phyloP scores from a whole-genome alignment of 768 basidiomycete species.

The Zangia roseola region DNA sequence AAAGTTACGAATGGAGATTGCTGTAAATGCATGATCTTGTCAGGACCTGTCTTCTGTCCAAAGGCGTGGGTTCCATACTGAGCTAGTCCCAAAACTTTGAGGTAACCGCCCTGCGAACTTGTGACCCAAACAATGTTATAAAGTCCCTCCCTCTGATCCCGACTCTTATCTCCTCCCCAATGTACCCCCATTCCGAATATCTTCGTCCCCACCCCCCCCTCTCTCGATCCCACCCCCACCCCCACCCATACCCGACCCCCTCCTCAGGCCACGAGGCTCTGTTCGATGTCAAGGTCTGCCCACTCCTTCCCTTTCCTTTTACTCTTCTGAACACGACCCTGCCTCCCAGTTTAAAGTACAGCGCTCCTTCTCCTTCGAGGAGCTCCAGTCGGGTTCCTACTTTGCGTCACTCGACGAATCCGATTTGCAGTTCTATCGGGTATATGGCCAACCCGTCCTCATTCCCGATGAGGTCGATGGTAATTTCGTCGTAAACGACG shows the following conservation, averaged over 20 bases:
- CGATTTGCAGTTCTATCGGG: slow-evolving; percentile 31
- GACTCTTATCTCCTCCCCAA: slow-evolving; percentile 9
- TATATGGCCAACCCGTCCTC: slow-evolving; percentile 33
- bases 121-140: slow-evolving; percentile 30
- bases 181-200: no score
- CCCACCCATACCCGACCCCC: no score
- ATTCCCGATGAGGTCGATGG: slow-evolving; percentile 27
- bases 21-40: slow-evolving; percentile 28
- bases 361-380: slow-evolving; percentile 34
- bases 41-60: slow-evolving; percentile 29
- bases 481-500: slow-evolving; percentile 14
- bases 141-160: slow-evolving; percentile 17
- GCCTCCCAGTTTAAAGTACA: slow-evolving; percentile 27
- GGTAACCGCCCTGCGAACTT: slow-evolving; percentile 19
- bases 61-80: slow-evolving; percentile 32
- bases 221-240: no score
- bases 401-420: slow-evolving; percentile 31
- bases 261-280: slow-evolving; percentile 12
- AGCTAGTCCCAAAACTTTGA: slow-evolving; percentile 17
- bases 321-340: not conserved
- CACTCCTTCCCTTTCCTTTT: not conserved
- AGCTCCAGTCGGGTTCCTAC: slow-evolving; percentile 34
- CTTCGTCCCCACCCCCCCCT: not conserved
- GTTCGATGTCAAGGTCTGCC: slow-evolving; percentile 25
- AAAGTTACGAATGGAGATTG: slow-evolving; percentile 26